Conservation (phyloP, 177 flowering plant species). For the Vitis hybrid region DNA sequence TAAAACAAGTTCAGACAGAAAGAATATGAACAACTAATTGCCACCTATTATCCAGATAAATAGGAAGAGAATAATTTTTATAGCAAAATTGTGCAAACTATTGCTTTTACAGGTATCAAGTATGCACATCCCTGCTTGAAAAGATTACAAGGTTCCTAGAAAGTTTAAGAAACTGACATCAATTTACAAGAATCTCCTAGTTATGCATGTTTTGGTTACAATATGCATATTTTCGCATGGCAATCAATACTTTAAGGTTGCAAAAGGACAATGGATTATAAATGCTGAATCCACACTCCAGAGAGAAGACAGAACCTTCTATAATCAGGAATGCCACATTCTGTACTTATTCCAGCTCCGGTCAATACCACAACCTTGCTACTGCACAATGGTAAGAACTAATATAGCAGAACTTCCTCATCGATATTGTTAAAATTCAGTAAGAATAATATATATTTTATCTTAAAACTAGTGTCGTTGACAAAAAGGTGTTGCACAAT, state of each 20-base stretch:
- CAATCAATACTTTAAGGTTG: not conserved
- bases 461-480: not conserved
- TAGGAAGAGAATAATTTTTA: no score
- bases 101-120: no score
- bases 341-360: conserved; percentile 96
- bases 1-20: no score
- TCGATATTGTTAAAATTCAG: not conserved
- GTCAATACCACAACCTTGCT: conserved; percentile 73
- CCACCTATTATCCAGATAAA: no score
- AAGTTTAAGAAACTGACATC: not conserved
- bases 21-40: no score
- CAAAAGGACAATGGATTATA: not conserved
- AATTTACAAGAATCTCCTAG: not conserved
- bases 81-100: no score
- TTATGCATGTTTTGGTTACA: not conserved
- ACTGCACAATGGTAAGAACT: conserved; percentile 40
- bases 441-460: not conserved
- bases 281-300: no score
- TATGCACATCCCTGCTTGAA: not conserved
- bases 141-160: not conserved
- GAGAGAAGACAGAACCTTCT: conserved; percentile 53
- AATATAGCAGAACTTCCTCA: not conserved
- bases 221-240: not conserved
- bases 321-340: conserved; percentile 93
- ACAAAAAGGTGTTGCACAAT: not conserved